phyloP scores from a whole-genome alignment of 75 land plant species.

The Pinus tabuliformis region DNA sequence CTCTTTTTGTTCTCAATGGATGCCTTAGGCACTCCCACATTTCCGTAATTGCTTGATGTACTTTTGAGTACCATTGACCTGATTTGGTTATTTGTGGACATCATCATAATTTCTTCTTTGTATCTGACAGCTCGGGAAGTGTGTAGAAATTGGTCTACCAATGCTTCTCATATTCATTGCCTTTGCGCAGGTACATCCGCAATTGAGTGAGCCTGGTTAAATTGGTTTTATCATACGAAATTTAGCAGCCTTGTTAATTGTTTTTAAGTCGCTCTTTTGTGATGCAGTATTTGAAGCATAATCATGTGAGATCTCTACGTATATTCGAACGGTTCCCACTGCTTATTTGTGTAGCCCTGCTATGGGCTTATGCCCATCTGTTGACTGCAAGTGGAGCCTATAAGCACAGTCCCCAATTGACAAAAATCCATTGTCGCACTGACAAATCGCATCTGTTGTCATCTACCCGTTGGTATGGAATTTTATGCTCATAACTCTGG shows the following conservation, averaged over 20 bases:
- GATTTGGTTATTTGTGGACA: too few species aligned
- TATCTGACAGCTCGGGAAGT: constrained; percentile 44
- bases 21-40: too few species aligned
- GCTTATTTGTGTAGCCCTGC: constrained; percentile 53
- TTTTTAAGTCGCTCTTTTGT: neutral
- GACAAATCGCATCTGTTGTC: constrained; percentile 73
- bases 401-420: constrained; percentile 53
- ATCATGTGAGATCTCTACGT: constrained; percentile 38
- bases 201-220: neutral
- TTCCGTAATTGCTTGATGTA: too few species aligned
- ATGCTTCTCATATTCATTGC: constrained; percentile 31
- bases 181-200: constrained; percentile 45
- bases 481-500: neutral
- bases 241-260: neutral
- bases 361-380: constrained; percentile 93
- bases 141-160: constrained; percentile 44
- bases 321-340: constrained; percentile 86
- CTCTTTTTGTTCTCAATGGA: too few species aligned
- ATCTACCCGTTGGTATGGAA: constrained; percentile 63
- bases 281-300: constrained; percentile 81
- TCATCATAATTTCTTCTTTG: neutral
- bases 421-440: constrained; percentile 78
- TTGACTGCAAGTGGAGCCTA: constrained; percentile 94
- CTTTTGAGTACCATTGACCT: too few species aligned
- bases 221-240: neutral